Base-by-base conservation (phyloP, 202 grass and related monocot genomes). In the Hordeum pubiflorum region DNA sequence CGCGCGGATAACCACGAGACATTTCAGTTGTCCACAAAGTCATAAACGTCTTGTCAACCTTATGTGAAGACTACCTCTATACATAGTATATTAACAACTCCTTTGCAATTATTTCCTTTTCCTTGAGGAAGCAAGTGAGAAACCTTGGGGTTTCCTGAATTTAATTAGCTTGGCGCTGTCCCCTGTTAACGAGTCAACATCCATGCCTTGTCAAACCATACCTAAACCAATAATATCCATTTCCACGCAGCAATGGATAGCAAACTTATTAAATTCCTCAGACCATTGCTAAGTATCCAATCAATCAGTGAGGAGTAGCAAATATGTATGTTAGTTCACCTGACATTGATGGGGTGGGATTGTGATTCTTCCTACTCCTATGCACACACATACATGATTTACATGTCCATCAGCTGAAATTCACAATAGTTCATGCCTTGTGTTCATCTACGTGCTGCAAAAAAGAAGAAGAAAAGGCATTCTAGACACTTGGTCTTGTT, bases 111-210 rank as follows among this genome's bases (percentile, higher is more conserved):
- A 77, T 68, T 39, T 39, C 66, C 4, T 11, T 32, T 68, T 52
- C 5, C 48, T 52, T 52, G 48, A 50, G 54, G 4, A 14, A 41
- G 9, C 17, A 54, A 54, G 52, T 55, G 52, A 61, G 56, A 57
- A 63, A 5, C 31, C 10, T 29, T 50, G 27, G 27, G 15, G 24
- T 66, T 70, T 63, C n/a, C 29, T 32, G 17, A 15, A 79, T 46
- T 43, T 36, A 79, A 82, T 82, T 75, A 60, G 31, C 74, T 59
- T 33, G 11, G 32, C 36, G 22, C 38, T 62, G 38, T 44, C 79
- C 79, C 48, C 59, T 78, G 74, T 86, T 75, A 79, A 79, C 39
- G 67, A 56, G 83, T 89, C 87, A 83, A 86, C 87, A 89, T 89
- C 83, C 68, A 68, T 86, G 61, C 74, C 41, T 89, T 83, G 79